Conservation (phyloP, 2,329 filamentous ascomycete species). For the Aspergillus sp. region DNA sequence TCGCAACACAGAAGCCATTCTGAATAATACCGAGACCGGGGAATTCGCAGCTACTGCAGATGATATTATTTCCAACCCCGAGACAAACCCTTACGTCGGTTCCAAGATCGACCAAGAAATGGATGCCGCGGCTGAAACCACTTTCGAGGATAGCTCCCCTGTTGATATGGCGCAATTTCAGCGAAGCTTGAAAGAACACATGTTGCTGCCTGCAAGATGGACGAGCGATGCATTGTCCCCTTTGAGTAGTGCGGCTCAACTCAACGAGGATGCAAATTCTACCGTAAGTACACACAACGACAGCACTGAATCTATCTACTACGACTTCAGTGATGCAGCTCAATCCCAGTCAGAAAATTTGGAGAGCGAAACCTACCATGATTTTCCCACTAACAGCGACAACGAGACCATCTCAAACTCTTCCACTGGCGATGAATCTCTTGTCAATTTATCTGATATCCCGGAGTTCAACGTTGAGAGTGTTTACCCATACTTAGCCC, state of each 20-base stretch:
- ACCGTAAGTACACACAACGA: background rate
- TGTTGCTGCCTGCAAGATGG: background rate
- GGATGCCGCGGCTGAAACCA: background rate
- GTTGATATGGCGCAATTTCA: background rate
- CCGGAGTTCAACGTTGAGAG: background rate
- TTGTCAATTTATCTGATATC: background rate
- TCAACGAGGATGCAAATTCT: background rate
- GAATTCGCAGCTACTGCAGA: background rate
- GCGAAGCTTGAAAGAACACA: background rate
- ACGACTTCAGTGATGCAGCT: constrained; percentile 10
- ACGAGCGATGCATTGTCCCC: background rate
- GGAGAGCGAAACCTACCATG: background rate
- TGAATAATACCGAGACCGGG: background rate
- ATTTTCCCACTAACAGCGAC: background rate
- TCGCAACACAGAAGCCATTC: background rate
- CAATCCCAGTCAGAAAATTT: background rate
- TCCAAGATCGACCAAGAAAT: background rate
- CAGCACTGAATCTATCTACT: constrained; percentile 7
- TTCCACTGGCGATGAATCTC: background rate
- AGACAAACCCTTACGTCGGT: background rate
- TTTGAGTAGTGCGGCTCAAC: background rate
- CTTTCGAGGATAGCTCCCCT: background rate
- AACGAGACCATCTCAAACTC: background rate
- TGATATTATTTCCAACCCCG: background rate
- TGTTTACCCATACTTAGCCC: constrained; percentile 7